These are phyloP conservation scores for Debaryomyces psychrophilus DNA, from an alignment of 1,139 yeast species.

Conservation along the genomic window DNA sequence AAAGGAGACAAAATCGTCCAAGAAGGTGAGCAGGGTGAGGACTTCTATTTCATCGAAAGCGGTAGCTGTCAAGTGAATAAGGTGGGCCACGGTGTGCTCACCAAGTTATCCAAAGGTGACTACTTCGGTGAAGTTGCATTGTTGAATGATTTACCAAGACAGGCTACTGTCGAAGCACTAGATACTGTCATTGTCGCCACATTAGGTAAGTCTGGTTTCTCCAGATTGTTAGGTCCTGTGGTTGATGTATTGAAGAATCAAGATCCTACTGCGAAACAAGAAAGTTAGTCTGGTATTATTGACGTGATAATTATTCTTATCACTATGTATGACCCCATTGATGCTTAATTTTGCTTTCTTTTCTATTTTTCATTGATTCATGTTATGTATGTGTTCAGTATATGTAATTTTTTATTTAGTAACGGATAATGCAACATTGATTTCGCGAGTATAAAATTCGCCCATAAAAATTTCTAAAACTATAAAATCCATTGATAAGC, in stretches of 20 bases:
- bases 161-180: constrained; percentile 86
- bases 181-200: constrained; percentile 84
- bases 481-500: neutral
- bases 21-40: constrained; percentile 92
- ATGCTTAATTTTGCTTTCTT: constrained; percentile 1
- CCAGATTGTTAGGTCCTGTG: constrained; percentile 90
- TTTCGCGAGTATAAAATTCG: constrained; percentile 6
- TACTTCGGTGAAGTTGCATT: constrained; percentile 97
- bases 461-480: neutral
- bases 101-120: constrained; percentile 73
- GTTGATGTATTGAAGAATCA: constrained; percentile 77
- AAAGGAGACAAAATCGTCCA: constrained; percentile 75
- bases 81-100: constrained; percentile 61
- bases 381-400: constrained; percentile 3
- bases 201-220: constrained; percentile 89
- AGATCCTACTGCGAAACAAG: constrained; percentile 61
- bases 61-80: constrained; percentile 81
- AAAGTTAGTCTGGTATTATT: neutral
- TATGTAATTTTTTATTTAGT: constrained; percentile 5
- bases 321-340: constrained; percentile 6
- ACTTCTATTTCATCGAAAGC: constrained; percentile 84
- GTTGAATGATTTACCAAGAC: constrained; percentile 88
- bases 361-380: neutral
- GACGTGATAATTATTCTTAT: constrained; percentile 1
- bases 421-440: constrained; percentile 7